Conservation (phyloP, 1,139 yeast genomes). For the Geotrichum carabidarum region DNA sequence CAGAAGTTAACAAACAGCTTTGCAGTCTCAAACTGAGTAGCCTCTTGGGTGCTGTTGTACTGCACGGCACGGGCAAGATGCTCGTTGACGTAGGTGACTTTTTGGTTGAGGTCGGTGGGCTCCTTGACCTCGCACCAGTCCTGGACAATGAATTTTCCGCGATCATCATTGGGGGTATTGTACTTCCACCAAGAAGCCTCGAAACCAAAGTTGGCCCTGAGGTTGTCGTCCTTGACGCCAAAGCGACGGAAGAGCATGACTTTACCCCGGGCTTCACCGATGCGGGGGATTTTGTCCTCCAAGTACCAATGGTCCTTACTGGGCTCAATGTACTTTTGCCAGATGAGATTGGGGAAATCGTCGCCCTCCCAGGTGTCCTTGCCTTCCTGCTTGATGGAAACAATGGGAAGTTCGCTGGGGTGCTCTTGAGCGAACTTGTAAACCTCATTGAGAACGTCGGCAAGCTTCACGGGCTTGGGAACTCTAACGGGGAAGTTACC, state of each 20-base stretch:
- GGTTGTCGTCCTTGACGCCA: slow-evolving; percentile 50
- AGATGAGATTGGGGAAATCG: slow-evolving; percentile 61
- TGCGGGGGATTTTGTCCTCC: slow-evolving; percentile 49
- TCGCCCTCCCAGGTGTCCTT: slow-evolving; percentile 57
- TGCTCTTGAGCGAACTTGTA: slow-evolving; percentile 53
- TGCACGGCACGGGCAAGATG: slow-evolving; percentile 52
- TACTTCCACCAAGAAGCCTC: slow-evolving; percentile 66
- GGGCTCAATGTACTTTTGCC: slow-evolving; percentile 54
- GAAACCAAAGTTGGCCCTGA: slow-evolving; percentile 50
- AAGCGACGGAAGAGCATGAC: slow-evolving; percentile 64
- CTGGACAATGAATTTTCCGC: slow-evolving; percentile 61
- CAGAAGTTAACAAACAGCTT: slow-evolving; percentile 69
- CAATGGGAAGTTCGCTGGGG: slow-evolving; percentile 56
- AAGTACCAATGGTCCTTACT: slow-evolving; percentile 59
- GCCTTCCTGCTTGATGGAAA: slow-evolving; percentile 75
- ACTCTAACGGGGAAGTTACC: slow-evolving; percentile 71
- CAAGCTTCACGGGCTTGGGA: slow-evolving; percentile 51
- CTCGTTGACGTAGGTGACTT: slow-evolving; percentile 53
- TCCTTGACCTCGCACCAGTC: slow-evolving; percentile 65
- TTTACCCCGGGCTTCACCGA: slow-evolving; percentile 65
- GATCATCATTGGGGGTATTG: slow-evolving; percentile 61
- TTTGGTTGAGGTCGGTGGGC: slow-evolving; percentile 51
- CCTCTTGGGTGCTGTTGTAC: slow-evolving; percentile 38
- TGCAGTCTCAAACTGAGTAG: slow-evolving; percentile 37
- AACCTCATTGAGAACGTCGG: slow-evolving; percentile 50